Conservation (phyloP, 1,139 yeast genomes). For the Blastobotrys illinoisensis region DNA sequence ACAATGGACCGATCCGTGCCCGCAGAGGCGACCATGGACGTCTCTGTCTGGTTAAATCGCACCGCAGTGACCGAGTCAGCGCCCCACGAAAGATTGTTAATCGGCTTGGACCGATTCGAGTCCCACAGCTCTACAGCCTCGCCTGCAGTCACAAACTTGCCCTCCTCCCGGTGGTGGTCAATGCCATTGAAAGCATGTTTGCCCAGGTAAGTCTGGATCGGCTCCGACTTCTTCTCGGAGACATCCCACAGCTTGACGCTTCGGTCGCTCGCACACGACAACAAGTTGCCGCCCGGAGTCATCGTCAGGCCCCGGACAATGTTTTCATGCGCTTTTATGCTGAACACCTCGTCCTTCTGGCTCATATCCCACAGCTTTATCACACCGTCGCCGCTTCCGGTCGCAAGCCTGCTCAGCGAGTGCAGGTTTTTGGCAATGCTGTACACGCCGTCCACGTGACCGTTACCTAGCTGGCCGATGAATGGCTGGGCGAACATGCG, state of each 20-base stretch:
- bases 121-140: constrained; percentile 89
- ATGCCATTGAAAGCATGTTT: constrained; percentile 79
- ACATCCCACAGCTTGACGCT: constrained; percentile 77
- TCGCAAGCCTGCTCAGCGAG: constrained; percentile 68
- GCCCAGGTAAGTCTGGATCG: constrained; percentile 68
- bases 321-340: constrained; percentile 87
- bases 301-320: constrained; percentile 84
- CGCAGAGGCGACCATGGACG: constrained; percentile 81
- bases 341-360: constrained; percentile 63
- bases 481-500: constrained; percentile 98
- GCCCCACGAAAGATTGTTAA: constrained; percentile 86
- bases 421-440: constrained; percentile 74
- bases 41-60: constrained; percentile 84
- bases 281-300: constrained; percentile 59
- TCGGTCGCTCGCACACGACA: constrained; percentile 90
- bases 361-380: constrained; percentile 89
- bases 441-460: constrained; percentile 96
- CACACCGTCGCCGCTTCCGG: constrained; percentile 94
- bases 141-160: constrained; percentile 87
- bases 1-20: constrained; percentile 92
- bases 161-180: constrained; percentile 77
- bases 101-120: constrained; percentile 66
- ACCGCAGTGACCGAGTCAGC: constrained; percentile 84
- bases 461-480: constrained; percentile 88
- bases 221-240: constrained; percentile 30